Conservation (phyloP, 345 rosid species). For the Erysimum cheiranthoides region DNA sequence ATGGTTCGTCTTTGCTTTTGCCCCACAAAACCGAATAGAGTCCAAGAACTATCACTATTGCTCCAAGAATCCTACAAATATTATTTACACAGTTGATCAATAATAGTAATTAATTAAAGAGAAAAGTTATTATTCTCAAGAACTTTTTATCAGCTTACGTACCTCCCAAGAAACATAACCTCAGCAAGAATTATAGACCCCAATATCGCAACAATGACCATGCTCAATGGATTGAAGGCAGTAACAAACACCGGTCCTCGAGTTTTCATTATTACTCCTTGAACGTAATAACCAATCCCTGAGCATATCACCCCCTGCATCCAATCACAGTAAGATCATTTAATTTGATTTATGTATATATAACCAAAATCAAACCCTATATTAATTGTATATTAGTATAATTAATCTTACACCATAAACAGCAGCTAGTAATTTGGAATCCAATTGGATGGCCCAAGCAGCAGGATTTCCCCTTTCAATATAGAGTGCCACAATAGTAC, state of each 20-base stretch:
- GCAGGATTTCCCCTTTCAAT: conserved; percentile 56
- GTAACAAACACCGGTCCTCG: conserved; percentile 78
- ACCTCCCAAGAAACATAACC: conserved; percentile 60
- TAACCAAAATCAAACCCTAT: not conserved
- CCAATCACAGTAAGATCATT: not conserved
- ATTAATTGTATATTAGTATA: not conserved
- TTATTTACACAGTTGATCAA: not conserved
- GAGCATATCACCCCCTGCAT: conserved; percentile 69
- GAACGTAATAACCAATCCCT: conserved; percentile 59
- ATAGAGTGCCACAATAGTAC: conserved; percentile 58
- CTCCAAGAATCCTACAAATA: conserved; percentile 62
- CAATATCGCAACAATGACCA: conserved; percentile 65
- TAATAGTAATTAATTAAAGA: not conserved
- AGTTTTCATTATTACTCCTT: conserved; percentile 60
- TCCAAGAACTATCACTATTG: conserved; percentile 66
- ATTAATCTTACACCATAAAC: conserved; percentile 68
- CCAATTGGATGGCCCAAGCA: conserved; percentile 70
- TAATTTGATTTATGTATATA: not conserved
- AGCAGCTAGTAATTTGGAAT: conserved; percentile 60
- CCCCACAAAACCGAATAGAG: conserved; percentile 84
- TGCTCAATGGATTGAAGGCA: conserved; percentile 65
- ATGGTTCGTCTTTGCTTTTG: conserved; percentile 61
- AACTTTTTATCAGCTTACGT: conserved; percentile 16
- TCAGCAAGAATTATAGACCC: conserved; percentile 66
- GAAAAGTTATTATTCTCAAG: not conserved